Percentiles rank a stretch among this genome's conserved stretches.
Conservation (phyloP, 306 rosid genomes). For the Cucurbita pepo region DNA sequence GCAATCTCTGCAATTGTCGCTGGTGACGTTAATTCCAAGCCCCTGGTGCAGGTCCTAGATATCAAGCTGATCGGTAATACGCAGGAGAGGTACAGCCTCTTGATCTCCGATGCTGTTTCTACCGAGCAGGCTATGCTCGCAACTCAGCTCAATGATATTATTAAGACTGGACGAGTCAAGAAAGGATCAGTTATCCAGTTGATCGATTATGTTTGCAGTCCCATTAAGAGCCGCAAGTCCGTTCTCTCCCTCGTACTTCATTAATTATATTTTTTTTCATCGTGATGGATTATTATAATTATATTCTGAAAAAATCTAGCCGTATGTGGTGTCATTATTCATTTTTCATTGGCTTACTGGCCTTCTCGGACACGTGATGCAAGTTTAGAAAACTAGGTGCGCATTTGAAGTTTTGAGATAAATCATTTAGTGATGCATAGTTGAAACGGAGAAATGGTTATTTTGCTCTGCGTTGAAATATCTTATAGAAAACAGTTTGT, state of each 20-base stretch:
- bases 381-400: neutral
- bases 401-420: neutral
- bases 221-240: conserved; percentile 56
- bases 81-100: conserved; percentile 61
- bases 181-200: conserved; percentile 78
- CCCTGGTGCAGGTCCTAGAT: conserved; percentile 66
- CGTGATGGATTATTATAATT: neutral
- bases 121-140: conserved; percentile 67
- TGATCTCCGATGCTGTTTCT: conserved; percentile 57
- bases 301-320: neutral
- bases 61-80: conserved; percentile 27
- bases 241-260: conserved; percentile 17
- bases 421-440: neutral
- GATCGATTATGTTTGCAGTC: conserved; percentile 59
- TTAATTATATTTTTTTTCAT: neutral
- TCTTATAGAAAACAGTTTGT: neutral
- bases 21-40: conserved; percentile 74
- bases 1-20: conserved; percentile 44
- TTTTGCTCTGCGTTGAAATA: neutral
- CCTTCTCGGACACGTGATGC: neutral
- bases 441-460: neutral
- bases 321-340: neutral
- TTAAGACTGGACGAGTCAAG: conserved; percentile 39
- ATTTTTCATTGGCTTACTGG: neutral
- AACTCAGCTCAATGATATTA: conserved; percentile 53